phyloP scores from a whole-genome alignment of 768 basidiomycete species.

The Chalciporus piperatus region DNA sequence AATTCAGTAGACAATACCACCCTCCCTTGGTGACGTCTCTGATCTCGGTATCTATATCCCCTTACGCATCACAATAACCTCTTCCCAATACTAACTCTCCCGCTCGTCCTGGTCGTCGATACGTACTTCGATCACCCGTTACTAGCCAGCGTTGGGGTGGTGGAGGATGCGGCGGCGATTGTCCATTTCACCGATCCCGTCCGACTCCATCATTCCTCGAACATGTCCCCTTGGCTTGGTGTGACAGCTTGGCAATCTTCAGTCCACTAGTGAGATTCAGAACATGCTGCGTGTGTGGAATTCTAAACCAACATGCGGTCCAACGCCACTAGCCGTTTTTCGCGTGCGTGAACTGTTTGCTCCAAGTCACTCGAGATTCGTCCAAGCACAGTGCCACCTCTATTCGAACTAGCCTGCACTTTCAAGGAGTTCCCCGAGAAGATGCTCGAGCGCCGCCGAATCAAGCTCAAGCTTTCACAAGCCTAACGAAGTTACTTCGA shows the following conservation, averaged over 20 bases:
- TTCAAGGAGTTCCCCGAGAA: constrained; percentile 5
- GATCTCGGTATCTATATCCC: constrained; percentile 6
- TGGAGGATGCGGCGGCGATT: not conserved
- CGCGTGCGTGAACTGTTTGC: constrained; percentile 25
- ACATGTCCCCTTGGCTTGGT: not conserved
- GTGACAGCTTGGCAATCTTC: not conserved
- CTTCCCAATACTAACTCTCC: not conserved
- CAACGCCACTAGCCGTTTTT: constrained; percentile 30
- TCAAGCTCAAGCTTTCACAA: not conserved
- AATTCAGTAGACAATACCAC: not conserved
- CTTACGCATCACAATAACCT: not conserved
- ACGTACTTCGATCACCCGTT: not conserved
- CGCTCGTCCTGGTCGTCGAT: not conserved
- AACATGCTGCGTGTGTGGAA: constrained; percentile 12
- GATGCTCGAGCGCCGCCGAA: constrained; percentile 4
- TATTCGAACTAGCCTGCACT: not conserved
- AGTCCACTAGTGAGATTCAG: constrained; percentile 4
- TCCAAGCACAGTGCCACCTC: constrained; percentile 3
- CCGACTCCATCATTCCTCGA: not conserved
- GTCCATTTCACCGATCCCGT: not conserved
- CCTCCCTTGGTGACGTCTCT: not conserved
- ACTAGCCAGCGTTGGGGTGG: not conserved
- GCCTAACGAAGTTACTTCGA: not conserved
- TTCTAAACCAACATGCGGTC: constrained; percentile 14
- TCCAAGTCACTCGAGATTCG: constrained; percentile 6